Percentiles rank a stretch among this genome's conserved stretches.
These are phyloP conservation scores for Trametes coccinea DNA, from an alignment of 768 basidiomycete species.

Conservation along the genomic window DNA sequence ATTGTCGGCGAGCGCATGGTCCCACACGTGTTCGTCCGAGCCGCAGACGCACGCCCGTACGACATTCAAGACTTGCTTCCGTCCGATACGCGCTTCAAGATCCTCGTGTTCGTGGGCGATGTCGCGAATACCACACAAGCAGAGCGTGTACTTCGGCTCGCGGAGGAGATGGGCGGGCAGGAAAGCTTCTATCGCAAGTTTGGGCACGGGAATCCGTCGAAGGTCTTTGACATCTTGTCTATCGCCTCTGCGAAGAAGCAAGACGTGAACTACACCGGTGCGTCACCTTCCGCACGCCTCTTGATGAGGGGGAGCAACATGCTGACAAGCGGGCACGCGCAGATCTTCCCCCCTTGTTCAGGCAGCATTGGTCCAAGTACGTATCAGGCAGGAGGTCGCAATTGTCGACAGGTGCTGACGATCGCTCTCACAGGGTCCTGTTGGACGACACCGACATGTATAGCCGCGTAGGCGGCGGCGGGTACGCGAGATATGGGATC, in stretches of 20 bases:
- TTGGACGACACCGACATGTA: conserved; percentile 55
- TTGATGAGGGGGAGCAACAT: not conserved
- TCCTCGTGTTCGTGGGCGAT: conserved; percentile 49
- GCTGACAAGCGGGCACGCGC: not conserved
- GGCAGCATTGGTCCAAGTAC: conserved; percentile 62
- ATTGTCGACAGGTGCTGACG: not conserved
- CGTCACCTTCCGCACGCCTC: not conserved
- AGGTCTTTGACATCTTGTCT: conserved; percentile 19
- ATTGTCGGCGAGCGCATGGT: conserved; percentile 52
- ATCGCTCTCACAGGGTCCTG: conserved; percentile 45
- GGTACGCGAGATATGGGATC: conserved; percentile 60
- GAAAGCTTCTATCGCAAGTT: conserved; percentile 24
- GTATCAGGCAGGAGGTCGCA: too few relatives aligned
- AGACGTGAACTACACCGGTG: conserved; percentile 15
- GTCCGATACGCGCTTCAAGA: conserved; percentile 49
- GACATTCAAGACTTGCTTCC: conserved; percentile 53
- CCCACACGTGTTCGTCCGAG: conserved; percentile 48
- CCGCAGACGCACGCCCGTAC: conserved; percentile 45
- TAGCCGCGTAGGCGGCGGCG: conserved; percentile 50
- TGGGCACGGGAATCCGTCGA: conserved; percentile 3
- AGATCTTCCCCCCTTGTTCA: conserved; percentile 47
- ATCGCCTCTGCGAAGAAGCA: conserved; percentile 18
- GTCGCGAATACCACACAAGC: conserved; percentile 26
- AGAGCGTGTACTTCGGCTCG: conserved; percentile 23
- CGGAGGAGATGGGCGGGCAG: conserved; percentile 21